Conservation (phyloP, 2,329 filamentous ascomycete species). For the Alternaria solani region DNA sequence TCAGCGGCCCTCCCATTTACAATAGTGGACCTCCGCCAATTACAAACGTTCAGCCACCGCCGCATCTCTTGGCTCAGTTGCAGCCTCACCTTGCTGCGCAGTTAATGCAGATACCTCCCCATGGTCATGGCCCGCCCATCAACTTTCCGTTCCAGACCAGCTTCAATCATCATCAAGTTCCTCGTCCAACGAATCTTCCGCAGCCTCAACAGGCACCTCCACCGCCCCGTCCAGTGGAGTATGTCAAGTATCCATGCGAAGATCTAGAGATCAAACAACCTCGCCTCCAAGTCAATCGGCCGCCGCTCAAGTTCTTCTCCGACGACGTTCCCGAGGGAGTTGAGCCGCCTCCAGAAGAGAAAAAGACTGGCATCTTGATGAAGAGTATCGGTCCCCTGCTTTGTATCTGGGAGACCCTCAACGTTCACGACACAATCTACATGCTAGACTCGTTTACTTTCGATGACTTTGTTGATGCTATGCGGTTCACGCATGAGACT, state of each 20-base stretch:
- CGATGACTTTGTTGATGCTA: constrained; percentile 91
- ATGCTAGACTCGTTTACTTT: constrained; percentile 96
- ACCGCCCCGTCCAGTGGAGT: constrained; percentile 48
- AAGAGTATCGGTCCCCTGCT: constrained; percentile 84
- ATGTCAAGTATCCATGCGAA: constrained; percentile 94
- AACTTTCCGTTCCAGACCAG: constrained; percentile 44
- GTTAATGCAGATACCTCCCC: constrained; percentile 27
- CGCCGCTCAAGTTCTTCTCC: constrained; percentile 79
- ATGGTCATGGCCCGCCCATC: constrained; percentile 30
- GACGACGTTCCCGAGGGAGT: constrained; percentile 61
- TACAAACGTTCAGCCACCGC: constrained; percentile 6
- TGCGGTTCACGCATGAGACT: constrained; percentile 78
- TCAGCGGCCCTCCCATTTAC: constrained; percentile 11
- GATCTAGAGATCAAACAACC: constrained; percentile 82
- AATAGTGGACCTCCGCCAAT: constrained; percentile 14
- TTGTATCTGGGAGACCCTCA: constrained; percentile 95
- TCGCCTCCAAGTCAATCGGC: constrained; percentile 70
- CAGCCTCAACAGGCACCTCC: constrained; percentile 64
- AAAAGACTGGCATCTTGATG: constrained; percentile 71
- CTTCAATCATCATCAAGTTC: constrained; percentile 54
- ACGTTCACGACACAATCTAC: constrained; percentile 97
- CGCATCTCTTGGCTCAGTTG: constrained; percentile 23
- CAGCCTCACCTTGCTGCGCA: constrained; percentile 33
- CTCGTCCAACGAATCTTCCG: constrained; percentile 49
- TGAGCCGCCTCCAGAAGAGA: constrained; percentile 46